Evolutionary conservation across 2,329 filamentous ascomycete genomes (phyloP), one percentile per base, ranked within the genome.

Genomic region (Trichoderma sp.): DNA sequence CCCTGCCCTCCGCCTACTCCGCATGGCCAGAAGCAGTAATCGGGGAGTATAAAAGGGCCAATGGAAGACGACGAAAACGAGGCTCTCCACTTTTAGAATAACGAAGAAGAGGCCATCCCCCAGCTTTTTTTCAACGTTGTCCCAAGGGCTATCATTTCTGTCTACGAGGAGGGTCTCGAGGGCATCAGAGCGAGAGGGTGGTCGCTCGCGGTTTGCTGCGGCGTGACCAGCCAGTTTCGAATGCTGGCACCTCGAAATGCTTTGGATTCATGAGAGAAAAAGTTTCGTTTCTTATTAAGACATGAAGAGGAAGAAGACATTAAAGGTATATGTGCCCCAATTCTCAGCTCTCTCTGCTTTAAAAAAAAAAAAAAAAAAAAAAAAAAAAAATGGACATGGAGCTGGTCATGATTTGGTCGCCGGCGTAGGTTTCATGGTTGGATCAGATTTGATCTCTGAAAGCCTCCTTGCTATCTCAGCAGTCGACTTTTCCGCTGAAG

Each of bases 51-150:
- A n/a, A n/a, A 25, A 10, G 25, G 13, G 8, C 61, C 61, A 64
- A 64, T 64, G 0, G 10, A 6, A 54, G 12, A 35, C 35, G 50
- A 54, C 0, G 35, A 34, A 64, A 5, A 2, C 1, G 5, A 10
- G 4, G 5, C 4, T 64, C 61, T 10, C 61, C 61, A 64, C 61
- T 64, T 56, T 64, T 45, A 64, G 13, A 56, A 45, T 64, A 34
- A 64, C 61, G 61, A 64, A 64, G 50, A 56, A 56, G 48, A 54
- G 61, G 48, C 50, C 61, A 64, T 64, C 34, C 61, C 61, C 61
- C 61, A 64, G 50, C 25, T 63, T 64, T 64, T 63, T 64, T 64
- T 64, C 19, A 29, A 63, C 9, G 19, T 25, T 19, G 34, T 27
- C 22, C 5, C 32, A 37, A 19, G 45, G 34, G 27, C 19, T 7